Evolutionary conservation across 495 filamentous ascomycete genomes (phyloP), one percentile per base, ranked within the genome.

Genomic region (Letharia columbiana): DNA sequence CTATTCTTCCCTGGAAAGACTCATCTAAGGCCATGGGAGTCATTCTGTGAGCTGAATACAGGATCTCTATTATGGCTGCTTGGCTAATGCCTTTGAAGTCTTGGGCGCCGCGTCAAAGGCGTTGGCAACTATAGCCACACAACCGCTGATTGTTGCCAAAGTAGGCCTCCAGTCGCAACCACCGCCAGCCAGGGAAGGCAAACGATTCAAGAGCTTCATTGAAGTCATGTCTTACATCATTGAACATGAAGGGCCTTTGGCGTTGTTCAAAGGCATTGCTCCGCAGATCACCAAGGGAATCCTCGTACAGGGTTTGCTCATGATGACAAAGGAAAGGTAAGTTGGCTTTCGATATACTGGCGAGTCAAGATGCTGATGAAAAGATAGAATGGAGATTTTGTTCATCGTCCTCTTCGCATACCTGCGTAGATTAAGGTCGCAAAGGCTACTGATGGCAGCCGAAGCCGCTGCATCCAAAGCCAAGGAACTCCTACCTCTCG

Each of bases 261-360:
- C 89, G 28, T 82, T 98, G 18, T 98, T 97, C 82, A 99, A 98
- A 79, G 94, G 94, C 33, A 96, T 99, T 73, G 93, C 87, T 0
- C 94, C 94, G 1, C 94, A 99, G 74, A 87, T 99, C 60, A 71
- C 89, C 58, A 99, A 99, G 77, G 94, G 95, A 23, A 77, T 99
- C 56, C 71, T 98, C 57, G 94, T 99, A 8, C 94, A 99, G 73
- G 94, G 94, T 62, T 79, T 98, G 60, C 79, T 99, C 35, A 99
- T 99, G 94, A 99, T 98, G 94, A 96, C 91, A 6, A 99, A 99
- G 79, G 95, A 99, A 77, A 85, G 91, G 91, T 95, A 83, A 67
- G 85, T 75, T 41, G 28, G 6, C 40, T 44, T 60, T 42, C 18
- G 49, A 41, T 63, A 2, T 7, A 49, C 56, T 74, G 78, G 63